Base-by-base conservation (phyloP, 331 rosid genomes). In the Quercus phellos region DNA sequence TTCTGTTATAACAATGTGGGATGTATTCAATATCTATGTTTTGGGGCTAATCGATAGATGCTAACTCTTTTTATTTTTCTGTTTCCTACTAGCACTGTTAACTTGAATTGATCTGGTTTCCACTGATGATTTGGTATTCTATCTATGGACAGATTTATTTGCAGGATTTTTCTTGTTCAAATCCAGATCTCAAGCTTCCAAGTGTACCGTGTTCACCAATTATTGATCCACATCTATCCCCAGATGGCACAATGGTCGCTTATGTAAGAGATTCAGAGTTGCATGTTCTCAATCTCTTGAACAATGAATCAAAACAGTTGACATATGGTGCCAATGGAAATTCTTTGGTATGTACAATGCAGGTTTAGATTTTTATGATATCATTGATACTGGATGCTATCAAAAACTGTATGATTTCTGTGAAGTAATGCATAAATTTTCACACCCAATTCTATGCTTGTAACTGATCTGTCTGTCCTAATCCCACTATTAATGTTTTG, bases 161-260 rank as follows among this genome's bases (percentile, higher is more conserved):
- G 72, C 97, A 90, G 58, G 97, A 95, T 75, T 75, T 91, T 83
- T 77, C 85, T 71, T 46, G 70, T 74, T 86, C 96, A 70, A 79
- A 80, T 73, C 84, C 94, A 18, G 91, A 91, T 88, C 93, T 95
- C 55, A 93, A 87, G 88, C 90, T 95, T 84, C 88, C 87, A 18
- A 85, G 93, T 81, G 80, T 61, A 34, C 66, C 86, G 22, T 72
- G 85, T 73, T 93, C 93, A 32, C 97, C 99, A 13, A 80, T 91
- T 83, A 88, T 93, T 82, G 99, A 95, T 79, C 93, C 99, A 1
- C 99, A 89, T 87, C 77, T 90, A 77, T 95, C 99, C 11, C 99
- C 96, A 17, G 97, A 90, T 81, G 97, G 99, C 27, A 82, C 90
- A 51, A 85, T 90, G 97, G 87, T 93, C 32, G 90, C 92, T 55